Evolutionary conservation across 2,329 filamentous ascomycete species (phyloP), one percentile per base, ranked within the genome.

Genomic region (Cryphonectria radicalis): DNA sequence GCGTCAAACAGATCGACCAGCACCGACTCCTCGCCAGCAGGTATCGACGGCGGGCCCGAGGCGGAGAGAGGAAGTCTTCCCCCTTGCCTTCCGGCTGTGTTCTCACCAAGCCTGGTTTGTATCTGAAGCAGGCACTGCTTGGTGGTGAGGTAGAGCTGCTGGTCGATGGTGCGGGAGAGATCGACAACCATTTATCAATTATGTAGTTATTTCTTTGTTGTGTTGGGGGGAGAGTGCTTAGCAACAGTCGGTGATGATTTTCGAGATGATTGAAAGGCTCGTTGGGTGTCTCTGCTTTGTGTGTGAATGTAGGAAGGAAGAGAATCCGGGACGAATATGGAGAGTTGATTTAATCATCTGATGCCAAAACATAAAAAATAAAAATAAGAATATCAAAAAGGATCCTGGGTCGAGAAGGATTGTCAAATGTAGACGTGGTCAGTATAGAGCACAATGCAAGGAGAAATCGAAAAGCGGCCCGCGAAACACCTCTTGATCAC

Each of bases 141-240:
- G 0, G 71, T 71, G 28, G 66, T 69, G 60, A 66, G 65, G 62
- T 70, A 71, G 53, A 68, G 65, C 43, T 68, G 59, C 19, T 66
- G 28, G 65, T 68, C 71, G 62, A 72, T 68, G 40, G 57, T 59
- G 59, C 65, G 53, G 55, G 67, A 46, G 22, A 70, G 35, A 42
- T 72, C 70, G 32, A 67, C 62, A 19, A 69, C 59, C 70, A 72
- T 72, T 11, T 66, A 50, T 32, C 11, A 22, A 46, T 43, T 43
- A 19, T 7, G 40, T 50, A 25, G 13, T 8, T 42, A 22, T 40
- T 22, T 40, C n/a, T 8, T 40, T 42, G 57, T 2, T 11, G 25
- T 60, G 25, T 11, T 35, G 60, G 7, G 28, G 25, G 11, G 1
- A 17, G 5, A 32, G 2, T 4, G 32, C 3, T 32, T 0, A 28